Base-by-base conservation (phyloP, 192 early-diverging fungal species). In the Mortierella antarctica region DNA sequence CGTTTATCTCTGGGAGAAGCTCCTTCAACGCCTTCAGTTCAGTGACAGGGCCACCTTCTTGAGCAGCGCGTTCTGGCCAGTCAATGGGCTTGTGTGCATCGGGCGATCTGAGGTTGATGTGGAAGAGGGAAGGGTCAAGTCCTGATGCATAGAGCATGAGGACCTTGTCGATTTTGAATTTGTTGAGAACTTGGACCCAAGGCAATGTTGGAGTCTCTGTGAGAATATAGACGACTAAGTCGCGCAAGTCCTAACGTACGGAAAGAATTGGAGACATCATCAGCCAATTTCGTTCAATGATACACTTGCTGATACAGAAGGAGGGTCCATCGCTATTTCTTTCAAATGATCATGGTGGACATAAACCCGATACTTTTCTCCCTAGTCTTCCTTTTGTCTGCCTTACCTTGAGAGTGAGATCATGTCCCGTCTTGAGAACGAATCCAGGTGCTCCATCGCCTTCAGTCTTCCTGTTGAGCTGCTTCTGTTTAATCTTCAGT, bases 181-280 rank as follows among this genome's bases (percentile, higher is more conserved):
- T 77, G 31, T 86, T 82, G 42, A 71, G 20, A 13, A 86, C 71
- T n/a, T 57, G 51, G 12, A 80, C 62, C 81, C 85, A 87, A 0
- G 73, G 54, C 17, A 82, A 67, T 14, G 70, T 58, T 0, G 68
- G 62, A 0, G 79, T 80, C 45, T 87, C 83, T 48, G 84, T 74
- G 20, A 89, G 59, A 13, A 82, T 73, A 48, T 83, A 86, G 0
- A 86, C 58, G 10, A 89, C 58, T 7, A 85, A 81, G 18, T 88
- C 84, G 18, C 86, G 84, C 6, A 88, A 40, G 48, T 85, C 74
- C 57, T 84, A 40, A 53, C 59, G 45, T 7, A 52, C 72, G 44
- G 18, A 15, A 15, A 55, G 23, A 51, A 51, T 11, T 15, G 50
- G 50, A 17, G 50, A 15, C 17, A 51, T 51, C 1, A 15, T 51